Evolutionary conservation across 2,329 filamentous ascomycete species (phyloP).

Genomic region (Xylaria sp.): DNA sequence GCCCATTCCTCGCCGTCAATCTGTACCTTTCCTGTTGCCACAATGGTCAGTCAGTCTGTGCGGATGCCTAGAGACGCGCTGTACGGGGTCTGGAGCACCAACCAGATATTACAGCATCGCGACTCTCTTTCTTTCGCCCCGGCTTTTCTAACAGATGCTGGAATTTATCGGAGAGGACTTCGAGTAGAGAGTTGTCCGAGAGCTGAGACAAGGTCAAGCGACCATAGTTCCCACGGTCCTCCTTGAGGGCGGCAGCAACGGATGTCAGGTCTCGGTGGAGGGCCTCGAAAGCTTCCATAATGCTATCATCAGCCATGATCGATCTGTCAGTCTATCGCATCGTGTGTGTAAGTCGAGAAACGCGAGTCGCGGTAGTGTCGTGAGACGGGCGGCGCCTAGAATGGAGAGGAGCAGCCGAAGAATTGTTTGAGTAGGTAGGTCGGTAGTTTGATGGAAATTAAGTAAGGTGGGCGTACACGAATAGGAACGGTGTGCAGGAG

Average conservation of each 20-base stretch:
- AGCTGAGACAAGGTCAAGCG: conserved; percentile 35
- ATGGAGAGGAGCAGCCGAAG: neutral
- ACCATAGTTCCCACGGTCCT: conserved; percentile 61
- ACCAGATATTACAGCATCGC: conserved; percentile 66
- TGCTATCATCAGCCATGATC: conserved; percentile 67
- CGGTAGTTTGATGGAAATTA: neutral
- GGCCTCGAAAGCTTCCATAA: conserved; percentile 71
- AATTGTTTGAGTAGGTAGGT: neutral
- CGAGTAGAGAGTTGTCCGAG: conserved; percentile 42
- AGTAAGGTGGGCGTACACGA: neutral
- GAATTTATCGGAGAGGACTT: conserved; percentile 61
- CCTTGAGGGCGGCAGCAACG: conserved; percentile 61
- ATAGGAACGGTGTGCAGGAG: neutral
- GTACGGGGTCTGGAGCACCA: conserved; percentile 24
- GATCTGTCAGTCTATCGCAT: conserved; percentile 42
- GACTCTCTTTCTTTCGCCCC: conserved; percentile 67
- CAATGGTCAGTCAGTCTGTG: conserved; percentile 11
- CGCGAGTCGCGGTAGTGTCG: conserved; percentile 12
- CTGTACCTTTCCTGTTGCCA: conserved; percentile 62
- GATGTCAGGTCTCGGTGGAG: conserved; percentile 81
- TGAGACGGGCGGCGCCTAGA: conserved; percentile 6
- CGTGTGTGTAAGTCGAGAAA: conserved; percentile 23
- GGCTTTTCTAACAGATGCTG: conserved; percentile 69
- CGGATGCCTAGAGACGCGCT: neutral
- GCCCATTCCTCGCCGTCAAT: conserved; percentile 68